Base-by-base conservation (phyloP, 805 yeast species). In the Sungouiozyma ichnusensis region DNA sequence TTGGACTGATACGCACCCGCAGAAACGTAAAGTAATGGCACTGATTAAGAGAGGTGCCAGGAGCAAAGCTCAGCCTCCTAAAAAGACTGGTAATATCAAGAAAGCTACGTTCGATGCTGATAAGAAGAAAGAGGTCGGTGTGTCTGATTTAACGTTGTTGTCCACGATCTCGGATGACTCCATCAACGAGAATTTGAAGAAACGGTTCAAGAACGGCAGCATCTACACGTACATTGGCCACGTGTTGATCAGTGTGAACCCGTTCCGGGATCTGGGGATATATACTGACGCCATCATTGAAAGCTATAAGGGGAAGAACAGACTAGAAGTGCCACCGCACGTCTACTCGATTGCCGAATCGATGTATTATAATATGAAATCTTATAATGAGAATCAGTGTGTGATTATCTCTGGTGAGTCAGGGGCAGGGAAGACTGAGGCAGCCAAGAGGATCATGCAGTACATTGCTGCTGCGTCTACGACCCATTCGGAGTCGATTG, bases 401-500 rank as follows among this genome's bases (percentile, higher is more conserved):
- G 97, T 92, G 17, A 92, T 92, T 53, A 92, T 92, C 51, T 85
- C 95, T 2, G 97, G 97, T 44, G 97, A 90, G 62, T 85, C 95
- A 1, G 97, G 97, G 48, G 97, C 97, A 3, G 97, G 97, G 39
- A 90, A 90, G 60, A 90, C 97, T 4, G 97, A 90, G 66, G 97
- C 97, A 17, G 97, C 97, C 35, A 90, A 90, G 68, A 78, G 94
- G 61, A 88, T 90, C 63, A 90, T 90, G 97, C 97, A 90, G 65
- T 90, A 90, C 61, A 82, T 90, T 52, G 87, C 97, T 32, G 78
- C 88, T 18, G 95, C 87, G 3, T 72, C 77, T 14, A 61, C 71
- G 6, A 65, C 77, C 6, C 71, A 82, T 16, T 73, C 82, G 27
- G 71, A 69, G n/a, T 76, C 77, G 15, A 90, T 92, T 54, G 78